Evolutionary conservation across 2,329 filamentous ascomycete genomes (phyloP).

Genomic region (Fusarium sp.): DNA sequence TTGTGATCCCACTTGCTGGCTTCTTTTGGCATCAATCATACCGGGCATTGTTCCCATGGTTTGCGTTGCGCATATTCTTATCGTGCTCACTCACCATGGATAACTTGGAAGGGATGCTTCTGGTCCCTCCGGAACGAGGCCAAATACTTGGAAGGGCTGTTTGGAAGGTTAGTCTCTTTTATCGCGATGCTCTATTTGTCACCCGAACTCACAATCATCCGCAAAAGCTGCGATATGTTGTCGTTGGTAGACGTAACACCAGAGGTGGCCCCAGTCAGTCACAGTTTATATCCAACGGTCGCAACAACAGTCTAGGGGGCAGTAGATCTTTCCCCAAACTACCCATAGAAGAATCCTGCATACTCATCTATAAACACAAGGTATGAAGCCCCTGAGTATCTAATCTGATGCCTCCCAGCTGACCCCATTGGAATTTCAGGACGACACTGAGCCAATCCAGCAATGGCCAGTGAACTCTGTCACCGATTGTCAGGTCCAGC

Average conservation of each 20-base stretch:
- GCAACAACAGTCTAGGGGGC: conserved; percentile 48
- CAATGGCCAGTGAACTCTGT: conserved; percentile 63
- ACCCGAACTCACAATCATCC: conserved; percentile 28
- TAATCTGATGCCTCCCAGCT: not conserved
- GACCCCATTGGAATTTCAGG: conserved; percentile 41
- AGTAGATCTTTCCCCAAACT: conserved; percentile 49
- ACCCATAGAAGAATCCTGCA: conserved; percentile 55
- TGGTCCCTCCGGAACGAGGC: conserved; percentile 61
- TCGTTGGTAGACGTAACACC: conserved; percentile 56
- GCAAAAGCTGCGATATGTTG: conserved; percentile 65
- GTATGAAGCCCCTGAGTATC: conserved; percentile 46
- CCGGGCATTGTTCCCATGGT: not conserved
- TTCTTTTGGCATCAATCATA: not conserved
- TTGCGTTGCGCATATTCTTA: not conserved
- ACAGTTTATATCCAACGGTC: conserved; percentile 52
- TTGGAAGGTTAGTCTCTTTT: conserved; percentile 59
- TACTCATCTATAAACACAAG: conserved; percentile 67
- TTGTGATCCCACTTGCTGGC: conserved; percentile 23
- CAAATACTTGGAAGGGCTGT: conserved; percentile 60
- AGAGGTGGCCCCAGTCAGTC: conserved; percentile 48
- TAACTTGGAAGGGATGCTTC: conserved; percentile 56
- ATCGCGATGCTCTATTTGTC: not conserved
- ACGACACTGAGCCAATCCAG: conserved; percentile 63
- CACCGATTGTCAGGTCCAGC: conserved; percentile 67
- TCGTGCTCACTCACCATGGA: conserved; percentile 46